Conservation (phyloP, 345 rosid species). For the Aquilaria yunnanensis region DNA sequence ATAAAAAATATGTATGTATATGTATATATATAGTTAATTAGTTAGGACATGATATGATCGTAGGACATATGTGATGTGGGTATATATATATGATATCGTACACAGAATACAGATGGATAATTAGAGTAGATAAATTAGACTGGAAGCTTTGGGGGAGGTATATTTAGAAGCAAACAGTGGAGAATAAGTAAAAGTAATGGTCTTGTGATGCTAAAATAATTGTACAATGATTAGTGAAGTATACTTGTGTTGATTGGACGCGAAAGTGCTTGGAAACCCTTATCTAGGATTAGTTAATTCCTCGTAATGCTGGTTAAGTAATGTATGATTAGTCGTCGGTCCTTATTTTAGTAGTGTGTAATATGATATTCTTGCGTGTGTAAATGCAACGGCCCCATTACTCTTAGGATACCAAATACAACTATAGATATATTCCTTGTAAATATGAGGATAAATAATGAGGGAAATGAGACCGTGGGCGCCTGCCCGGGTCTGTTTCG, state of each 20-base stretch:
- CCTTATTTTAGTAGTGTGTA: too few relatives aligned
- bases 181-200: not conserved
- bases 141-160: not conserved
- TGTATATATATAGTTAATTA: not conserved
- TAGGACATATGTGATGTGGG: not conserved
- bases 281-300: not conserved
- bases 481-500: slow-evolving; percentile 26
- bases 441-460: not conserved
- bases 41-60: not conserved
- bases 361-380: not conserved
- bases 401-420: too few relatives aligned
- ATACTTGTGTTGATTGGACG: slow-evolving; percentile 14
- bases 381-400: not conserved
- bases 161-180: not conserved
- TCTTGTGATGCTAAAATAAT: slow-evolving; percentile 8
- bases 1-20: not conserved
- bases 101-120: not conserved
- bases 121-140: too few relatives aligned
- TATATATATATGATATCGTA: not conserved
- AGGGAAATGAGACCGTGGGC: slow-evolving; percentile 20
- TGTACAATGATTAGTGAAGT: slow-evolving; percentile 21
- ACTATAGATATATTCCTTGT: too few relatives aligned
- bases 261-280: slow-evolving; percentile 24
- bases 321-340: too few relatives aligned
- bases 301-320: not conserved